Evolutionary conservation across 2,329 filamentous ascomycete genomes (phyloP).

Genomic region (Fusarium nisikadoi): DNA sequence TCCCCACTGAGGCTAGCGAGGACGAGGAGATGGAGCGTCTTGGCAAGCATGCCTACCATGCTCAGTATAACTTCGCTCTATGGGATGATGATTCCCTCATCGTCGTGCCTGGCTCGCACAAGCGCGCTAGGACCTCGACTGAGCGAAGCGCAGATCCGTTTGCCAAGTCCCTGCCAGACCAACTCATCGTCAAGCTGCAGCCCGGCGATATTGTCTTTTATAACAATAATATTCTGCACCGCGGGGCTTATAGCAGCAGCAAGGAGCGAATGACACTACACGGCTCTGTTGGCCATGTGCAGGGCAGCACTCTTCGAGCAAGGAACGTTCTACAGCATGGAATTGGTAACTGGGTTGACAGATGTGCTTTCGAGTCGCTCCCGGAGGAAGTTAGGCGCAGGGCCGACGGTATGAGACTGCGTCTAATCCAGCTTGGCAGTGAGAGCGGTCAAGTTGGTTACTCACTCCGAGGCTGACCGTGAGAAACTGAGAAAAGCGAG

Average conservation of each 20-base stretch:
- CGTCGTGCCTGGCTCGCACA: slow-evolving; percentile 81
- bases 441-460: slow-evolving; percentile 72
- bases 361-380: slow-evolving; percentile 65
- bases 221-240: slow-evolving; percentile 87
- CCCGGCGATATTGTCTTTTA: slow-evolving; percentile 88
- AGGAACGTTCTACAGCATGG: slow-evolving; percentile 82
- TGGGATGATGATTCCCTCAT: slow-evolving; percentile 79
- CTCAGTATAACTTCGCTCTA: slow-evolving; percentile 89
- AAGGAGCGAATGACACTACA: slow-evolving; percentile 77
- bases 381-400: slow-evolving; percentile 55
- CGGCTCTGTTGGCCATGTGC: slow-evolving; percentile 73
- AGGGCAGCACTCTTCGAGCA: slow-evolving; percentile 66
- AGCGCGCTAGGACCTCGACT: slow-evolving; percentile 72
- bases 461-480: slow-evolving; percentile 69
- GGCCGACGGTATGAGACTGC: slow-evolving; percentile 72
- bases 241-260: slow-evolving; percentile 70
- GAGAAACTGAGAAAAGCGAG: slow-evolving; percentile 31
- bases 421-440: slow-evolving; percentile 70
- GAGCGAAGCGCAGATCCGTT: slow-evolving; percentile 77
- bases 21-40: slow-evolving; percentile 76
- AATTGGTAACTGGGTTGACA: slow-evolving; percentile 72
- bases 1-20: slow-evolving; percentile 70
- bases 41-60: slow-evolving; percentile 71
- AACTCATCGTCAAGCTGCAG: slow-evolving; percentile 72
- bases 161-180: slow-evolving; percentile 68